Base-by-base conservation (phyloP, 176 grass and related monocot genomes). In the Oryza coarctata region DNA sequence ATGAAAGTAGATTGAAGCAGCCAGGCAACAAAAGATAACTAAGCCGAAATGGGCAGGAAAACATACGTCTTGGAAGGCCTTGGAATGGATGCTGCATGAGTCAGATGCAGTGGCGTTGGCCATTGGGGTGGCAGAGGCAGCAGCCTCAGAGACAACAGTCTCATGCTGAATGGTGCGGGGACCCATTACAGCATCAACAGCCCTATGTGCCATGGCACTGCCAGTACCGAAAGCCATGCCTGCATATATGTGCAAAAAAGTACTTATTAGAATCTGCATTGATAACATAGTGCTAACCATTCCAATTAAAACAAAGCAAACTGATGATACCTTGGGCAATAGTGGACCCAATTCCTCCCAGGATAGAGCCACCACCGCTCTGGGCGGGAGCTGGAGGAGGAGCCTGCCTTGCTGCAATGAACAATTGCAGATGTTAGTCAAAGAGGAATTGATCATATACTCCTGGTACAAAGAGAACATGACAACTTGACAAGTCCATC, bases 161-260 rank as follows among this genome's bases (percentile, higher is more conserved):
- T 97, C 94, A 17, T 97, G 94, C 79, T 94, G 92, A 83, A 97
- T 82, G 18, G 88, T 90, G 5, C 87, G 90, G 63, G 94, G 92
- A 0, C 92, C 92, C 77, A 97, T 62, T 18, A 97, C 89, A 82
- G 89, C 80, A 89, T 97, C 94, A 57, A 97, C 94, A 74, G 87
- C 92, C 55, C 94, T 89, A 65, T 97, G 94, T 43, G 92, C 92
- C 22, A 97, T 71, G 26, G 92, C 89, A 89, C 88, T 92, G 3
- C 94, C 94, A 62, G 92, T 92, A 57, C 94, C 94, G 55, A 94
- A 97, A 5, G 92, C 94, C 92, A 97, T 78, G 22, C 94, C 94
- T 97, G 47, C 27, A 74, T 61, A 44, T 3, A 64, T 3, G 3
- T n/a, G 31, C 3, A n/a, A 55, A 47, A 27, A 45, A 76, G 31